Percentiles rank a stretch among this genome's conserved stretches.
Conservation (phyloP, 495 filamentous ascomycete species). For the Aspergillus kassunensis region DNA sequence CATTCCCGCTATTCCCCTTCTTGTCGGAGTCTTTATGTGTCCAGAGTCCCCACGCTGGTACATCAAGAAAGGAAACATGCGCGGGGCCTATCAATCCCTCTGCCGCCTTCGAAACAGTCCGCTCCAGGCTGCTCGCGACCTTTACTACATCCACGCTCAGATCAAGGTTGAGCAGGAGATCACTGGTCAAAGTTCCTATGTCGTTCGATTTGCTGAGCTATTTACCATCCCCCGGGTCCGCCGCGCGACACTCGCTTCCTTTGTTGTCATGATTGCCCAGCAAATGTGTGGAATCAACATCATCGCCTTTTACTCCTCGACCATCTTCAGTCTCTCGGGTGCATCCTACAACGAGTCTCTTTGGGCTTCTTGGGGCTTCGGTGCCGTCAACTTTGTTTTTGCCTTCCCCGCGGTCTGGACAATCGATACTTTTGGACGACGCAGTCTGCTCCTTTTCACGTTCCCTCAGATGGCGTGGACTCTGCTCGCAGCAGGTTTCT, state of each 20-base stretch:
- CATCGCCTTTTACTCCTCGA: conserved; percentile 81
- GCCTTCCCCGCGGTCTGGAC: conserved; percentile 79
- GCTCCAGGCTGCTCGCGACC: conserved; percentile 61
- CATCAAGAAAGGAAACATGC: conserved; percentile 55
- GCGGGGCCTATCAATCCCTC: conserved; percentile 56
- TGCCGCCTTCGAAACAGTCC: conserved; percentile 55
- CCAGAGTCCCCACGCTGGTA: conserved; percentile 69
- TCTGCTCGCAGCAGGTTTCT: conserved; percentile 66
- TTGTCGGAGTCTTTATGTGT: conserved; percentile 60
- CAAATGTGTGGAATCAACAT: conserved; percentile 82
- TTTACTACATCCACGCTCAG: conserved; percentile 63
- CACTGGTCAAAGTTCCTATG: conserved; percentile 46
- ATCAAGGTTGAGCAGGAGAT: conserved; percentile 49
- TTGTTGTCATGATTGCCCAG: conserved; percentile 69
- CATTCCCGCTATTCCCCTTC: conserved; percentile 64
- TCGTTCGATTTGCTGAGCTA: conserved; percentile 56
- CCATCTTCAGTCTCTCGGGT: conserved; percentile 65
- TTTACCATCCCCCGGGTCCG: conserved; percentile 67
- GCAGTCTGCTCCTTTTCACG: conserved; percentile 73
- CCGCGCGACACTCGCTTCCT: conserved; percentile 61
- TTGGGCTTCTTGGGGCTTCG: conserved; percentile 73
- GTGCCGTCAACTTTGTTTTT: conserved; percentile 78
- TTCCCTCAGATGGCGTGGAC: conserved; percentile 85
- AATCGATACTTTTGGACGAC: conserved; percentile 81
- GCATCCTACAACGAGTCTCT: conserved; percentile 55